Evolutionary conservation across 495 filamentous ascomycete species (phyloP).

Genomic region (Lasiosphaeriaceae sp.): DNA sequence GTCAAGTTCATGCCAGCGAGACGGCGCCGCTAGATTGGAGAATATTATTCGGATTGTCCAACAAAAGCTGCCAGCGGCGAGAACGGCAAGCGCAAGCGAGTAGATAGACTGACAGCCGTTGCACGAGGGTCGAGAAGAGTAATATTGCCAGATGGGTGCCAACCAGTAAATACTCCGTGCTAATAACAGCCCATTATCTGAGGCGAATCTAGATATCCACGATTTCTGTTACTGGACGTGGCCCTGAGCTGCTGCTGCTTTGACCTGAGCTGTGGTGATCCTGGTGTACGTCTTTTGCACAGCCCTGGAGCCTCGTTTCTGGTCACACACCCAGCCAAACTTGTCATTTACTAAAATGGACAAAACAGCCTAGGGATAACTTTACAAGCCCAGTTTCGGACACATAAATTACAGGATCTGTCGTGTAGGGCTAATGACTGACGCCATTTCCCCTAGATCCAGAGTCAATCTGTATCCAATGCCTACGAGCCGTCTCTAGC

Average conservation of each 20-base stretch:
- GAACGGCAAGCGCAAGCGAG: no score
- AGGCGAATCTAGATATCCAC: constrained; percentile 1
- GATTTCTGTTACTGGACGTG: constrained; percentile 1
- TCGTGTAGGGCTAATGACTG: background rate
- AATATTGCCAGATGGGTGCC: no score
- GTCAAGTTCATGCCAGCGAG: no score
- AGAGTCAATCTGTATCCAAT: background rate
- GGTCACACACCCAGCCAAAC: background rate
- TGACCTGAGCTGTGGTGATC: constrained; percentile 6
- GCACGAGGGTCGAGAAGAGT: no score
- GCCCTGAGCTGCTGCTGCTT: constrained; percentile 4
- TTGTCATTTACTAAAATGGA: background rate
- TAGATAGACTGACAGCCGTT: no score
- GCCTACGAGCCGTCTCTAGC: background rate
- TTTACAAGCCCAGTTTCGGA: background rate
- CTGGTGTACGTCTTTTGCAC: background rate
- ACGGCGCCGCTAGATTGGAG: no score
- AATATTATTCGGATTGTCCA: no score
- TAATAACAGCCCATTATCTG: no score
- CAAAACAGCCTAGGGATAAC: background rate
- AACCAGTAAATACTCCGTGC: no score
- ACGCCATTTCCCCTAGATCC: background rate
- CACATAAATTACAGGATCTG: background rate
- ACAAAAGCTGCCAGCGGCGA: no score
- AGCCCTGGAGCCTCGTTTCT: background rate